These are phyloP conservation scores for Endocladia muricata DNA, from an alignment of 31 red algal species.

Conservation along the genomic window DNA sequence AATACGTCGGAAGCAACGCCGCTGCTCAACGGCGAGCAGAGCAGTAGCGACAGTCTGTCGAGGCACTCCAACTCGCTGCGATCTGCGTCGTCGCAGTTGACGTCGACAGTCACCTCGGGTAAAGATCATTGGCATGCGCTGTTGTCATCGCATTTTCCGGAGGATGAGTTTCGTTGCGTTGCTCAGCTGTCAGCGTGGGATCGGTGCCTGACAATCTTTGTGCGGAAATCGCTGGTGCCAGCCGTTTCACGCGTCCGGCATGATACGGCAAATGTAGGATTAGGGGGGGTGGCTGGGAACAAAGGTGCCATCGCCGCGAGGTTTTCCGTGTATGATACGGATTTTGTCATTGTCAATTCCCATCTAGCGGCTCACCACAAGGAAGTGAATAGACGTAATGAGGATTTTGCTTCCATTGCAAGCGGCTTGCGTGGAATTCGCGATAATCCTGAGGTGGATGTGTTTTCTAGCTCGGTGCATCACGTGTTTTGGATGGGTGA, in stretches of 20 bases:
- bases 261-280: conserved; percentile 69
- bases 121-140: conserved; percentile 63
- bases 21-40: neutral
- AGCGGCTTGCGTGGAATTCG: conserved; percentile 24
- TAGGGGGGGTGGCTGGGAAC: conserved; percentile 78
- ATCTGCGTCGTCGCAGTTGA: neutral
- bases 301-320: conserved; percentile 89
- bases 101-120: conserved; percentile 16
- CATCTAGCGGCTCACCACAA: conserved; percentile 89
- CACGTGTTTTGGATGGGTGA: conserved; percentile 93
- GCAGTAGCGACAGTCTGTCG: neutral
- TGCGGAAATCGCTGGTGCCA: conserved; percentile 19
- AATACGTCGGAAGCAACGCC: neutral
- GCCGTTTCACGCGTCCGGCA: conserved; percentile 51
- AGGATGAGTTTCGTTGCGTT: conserved; percentile 41
- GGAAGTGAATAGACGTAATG: conserved; percentile 73
- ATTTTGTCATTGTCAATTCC: conserved; percentile 69
- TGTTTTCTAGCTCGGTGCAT: conserved; percentile 34
- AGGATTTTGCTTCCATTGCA: conserved; percentile 74
- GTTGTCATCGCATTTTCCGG: conserved; percentile 39
- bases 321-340: conserved; percentile 83
- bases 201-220: conserved; percentile 66
- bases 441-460: conserved; percentile 36
- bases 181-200: conserved; percentile 38
- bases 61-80: neutral